phyloP scores from a whole-genome alignment of 2,329 filamentous ascomycete species.

The Mariannaea elegans region DNA sequence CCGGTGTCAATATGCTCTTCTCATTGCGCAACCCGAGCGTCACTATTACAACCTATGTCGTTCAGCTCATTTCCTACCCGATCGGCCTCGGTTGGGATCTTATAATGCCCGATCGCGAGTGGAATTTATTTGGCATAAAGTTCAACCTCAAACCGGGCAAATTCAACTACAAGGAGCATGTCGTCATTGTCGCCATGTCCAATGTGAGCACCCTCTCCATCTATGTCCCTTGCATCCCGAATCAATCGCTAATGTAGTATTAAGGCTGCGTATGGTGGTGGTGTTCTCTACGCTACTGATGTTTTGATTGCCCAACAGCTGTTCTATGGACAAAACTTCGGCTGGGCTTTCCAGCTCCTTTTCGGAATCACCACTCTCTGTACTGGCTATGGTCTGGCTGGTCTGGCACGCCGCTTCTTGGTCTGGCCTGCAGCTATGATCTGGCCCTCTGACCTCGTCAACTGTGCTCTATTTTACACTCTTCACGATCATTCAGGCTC shows the following conservation, averaged over 20 bases:
- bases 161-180: constrained; percentile 71
- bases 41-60: constrained; percentile 67
- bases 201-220: constrained; percentile 57
- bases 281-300: constrained; percentile 65
- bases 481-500: constrained; percentile 56
- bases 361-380: constrained; percentile 64
- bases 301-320: constrained; percentile 59
- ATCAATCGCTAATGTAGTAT: constrained; percentile 29
- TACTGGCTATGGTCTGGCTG: constrained; percentile 66
- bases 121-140: constrained; percentile 60
- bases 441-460: constrained; percentile 65
- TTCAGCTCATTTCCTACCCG: constrained; percentile 70
- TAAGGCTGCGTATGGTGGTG: constrained; percentile 65
- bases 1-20: constrained; percentile 69
- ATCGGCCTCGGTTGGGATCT: constrained; percentile 64
- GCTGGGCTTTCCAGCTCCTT: constrained; percentile 63
- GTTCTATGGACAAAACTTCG: constrained; percentile 66
- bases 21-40: constrained; percentile 67
- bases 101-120: constrained; percentile 62
- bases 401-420: constrained; percentile 62
- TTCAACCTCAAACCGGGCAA: constrained; percentile 66
- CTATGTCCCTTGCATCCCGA: background rate
- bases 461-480: constrained; percentile 60
- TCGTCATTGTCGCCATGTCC: constrained; percentile 70
- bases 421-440: constrained; percentile 66